Base-by-base conservation (phyloP, 208 protist genomes). In the Crithidia sp. region DNA sequence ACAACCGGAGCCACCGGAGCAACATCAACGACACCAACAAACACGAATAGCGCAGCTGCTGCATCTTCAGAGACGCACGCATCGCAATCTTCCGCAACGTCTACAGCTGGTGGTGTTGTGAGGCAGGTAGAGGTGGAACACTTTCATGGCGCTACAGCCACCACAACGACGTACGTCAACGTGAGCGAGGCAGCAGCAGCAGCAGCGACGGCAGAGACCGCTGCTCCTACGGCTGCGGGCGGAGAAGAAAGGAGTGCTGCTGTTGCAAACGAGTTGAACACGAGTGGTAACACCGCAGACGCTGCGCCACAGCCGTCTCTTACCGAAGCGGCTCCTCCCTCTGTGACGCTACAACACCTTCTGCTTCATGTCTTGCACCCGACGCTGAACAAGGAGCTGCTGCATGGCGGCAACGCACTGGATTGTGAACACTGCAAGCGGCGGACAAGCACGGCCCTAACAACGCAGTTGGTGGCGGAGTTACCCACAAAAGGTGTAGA, bases 351-450 rank as follows among this genome's bases (percentile, higher is more conserved):
- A 49, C 88, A 93, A 73, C 68, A 81, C 14, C 71, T 93, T 12
- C 43, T 93, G 4, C 70, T 83, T 8, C 55, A 68, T 36, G 75
- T 89, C 7, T 49, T 82, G 14, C 74, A 90, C 64, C 85, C 83
- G 8, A 67, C 56, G 5, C 44, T 71, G 19, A 78, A 76, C 54
- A 63, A 62, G 54, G 88, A 93, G 64, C 10, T 83, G 50, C 74
- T 93, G 61, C 58, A 87, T 19, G 83, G 83, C 39, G 83, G 88
- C 45, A 89, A 89, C 73, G 72, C 66, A 60, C 60, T 86, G 19
- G 76, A 79, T 43, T 93, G 88, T 74, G 77, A 79, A 55, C 45
- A 67, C 49, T 93, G 88, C 69, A 45, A 62, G 8, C 77, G 56
- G 5, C 75, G 81, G 60, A 83, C 83, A 7, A 61, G 63, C 57